These are phyloP conservation scores for Diutina sp. DNA, from an alignment of 1,139 yeast species.

Conservation along the genomic window DNA sequence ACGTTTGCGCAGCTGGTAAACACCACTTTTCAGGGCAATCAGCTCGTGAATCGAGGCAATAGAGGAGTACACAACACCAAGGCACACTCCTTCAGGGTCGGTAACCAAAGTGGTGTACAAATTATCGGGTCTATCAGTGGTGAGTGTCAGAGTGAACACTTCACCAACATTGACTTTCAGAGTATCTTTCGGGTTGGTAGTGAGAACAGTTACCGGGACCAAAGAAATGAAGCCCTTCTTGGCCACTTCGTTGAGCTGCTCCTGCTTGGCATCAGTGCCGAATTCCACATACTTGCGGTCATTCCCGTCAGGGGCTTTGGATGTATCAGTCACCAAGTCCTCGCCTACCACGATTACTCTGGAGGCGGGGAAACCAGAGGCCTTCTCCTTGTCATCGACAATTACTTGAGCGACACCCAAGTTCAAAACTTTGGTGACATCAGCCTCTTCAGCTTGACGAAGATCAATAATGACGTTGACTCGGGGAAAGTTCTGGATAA, in stretches of 20 bases:
- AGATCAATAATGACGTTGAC: slow-evolving; percentile 25
- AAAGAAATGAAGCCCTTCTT: slow-evolving; percentile 34
- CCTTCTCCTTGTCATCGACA: slow-evolving; percentile 20
- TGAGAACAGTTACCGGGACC: slow-evolving; percentile 24
- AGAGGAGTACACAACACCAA: slow-evolving; percentile 90
- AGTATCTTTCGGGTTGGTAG: slow-evolving; percentile 23
- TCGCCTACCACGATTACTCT: slow-evolving; percentile 32
- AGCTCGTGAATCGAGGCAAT: slow-evolving; percentile 72
- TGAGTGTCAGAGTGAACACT: slow-evolving; percentile 41
- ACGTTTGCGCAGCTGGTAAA: slow-evolving; percentile 82
- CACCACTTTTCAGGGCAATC: slow-evolving; percentile 72
- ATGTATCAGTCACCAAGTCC: slow-evolving; percentile 11
- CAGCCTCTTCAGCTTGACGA: slow-evolving; percentile 10
- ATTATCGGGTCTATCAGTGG: slow-evolving; percentile 80
- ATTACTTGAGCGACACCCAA: slow-evolving; percentile 50
- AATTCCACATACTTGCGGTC: slow-evolving; percentile 24
- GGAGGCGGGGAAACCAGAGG: slow-evolving; percentile 42
- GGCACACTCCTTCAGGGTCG: slow-evolving; percentile 42
- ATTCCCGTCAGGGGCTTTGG: slow-evolving; percentile 26
- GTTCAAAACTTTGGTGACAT: slow-evolving; percentile 45
- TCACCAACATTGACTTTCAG: slow-evolving; percentile 34
- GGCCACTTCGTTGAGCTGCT: slow-evolving; percentile 18
- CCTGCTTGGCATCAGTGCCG: slow-evolving; percentile 11
- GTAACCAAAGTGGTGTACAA: slow-evolving; percentile 78
- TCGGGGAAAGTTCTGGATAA: slow-evolving; percentile 20